These are phyloP conservation scores for Neopestalotiopsis rosae DNA, from an alignment of 2,329 filamentous ascomycete genomes.

Conservation along the genomic window DNA sequence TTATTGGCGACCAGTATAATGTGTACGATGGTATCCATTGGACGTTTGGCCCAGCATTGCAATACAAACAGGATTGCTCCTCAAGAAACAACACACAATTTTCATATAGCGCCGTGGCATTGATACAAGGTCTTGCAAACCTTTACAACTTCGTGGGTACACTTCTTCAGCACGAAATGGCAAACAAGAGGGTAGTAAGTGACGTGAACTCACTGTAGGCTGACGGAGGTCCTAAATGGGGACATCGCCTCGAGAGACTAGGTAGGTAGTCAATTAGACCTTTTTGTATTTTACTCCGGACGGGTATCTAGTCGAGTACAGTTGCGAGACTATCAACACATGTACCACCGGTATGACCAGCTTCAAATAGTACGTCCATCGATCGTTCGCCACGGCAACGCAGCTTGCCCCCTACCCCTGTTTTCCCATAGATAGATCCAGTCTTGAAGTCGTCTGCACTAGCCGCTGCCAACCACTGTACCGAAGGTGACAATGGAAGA, in stretches of 20 bases:
- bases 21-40: conserved; percentile 60
- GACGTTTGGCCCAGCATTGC: not conserved
- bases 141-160: conserved; percentile 59
- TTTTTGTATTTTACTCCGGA: not conserved
- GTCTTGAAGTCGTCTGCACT: conserved; percentile 51
- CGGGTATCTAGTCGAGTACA: conserved; percentile 42
- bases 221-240: conserved; percentile 39
- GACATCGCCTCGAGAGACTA: conserved; percentile 52
- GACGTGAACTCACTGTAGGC: conserved; percentile 39
- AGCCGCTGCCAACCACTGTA: conserved; percentile 56
- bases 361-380: conserved; percentile 62
- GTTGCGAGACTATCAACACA: conserved; percentile 55
- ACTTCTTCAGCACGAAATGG: not conserved
- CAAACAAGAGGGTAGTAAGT: conserved; percentile 22
- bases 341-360: conserved; percentile 65
- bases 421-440: conserved; percentile 46
- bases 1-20: conserved; percentile 61
- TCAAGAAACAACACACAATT: conserved; percentile 54
- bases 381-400: conserved; percentile 55
- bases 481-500: conserved; percentile 44
- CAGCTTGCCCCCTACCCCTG: conserved; percentile 61
- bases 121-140: conserved; percentile 59
- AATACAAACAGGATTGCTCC: not conserved
- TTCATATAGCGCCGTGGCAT: conserved; percentile 60
- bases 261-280: conserved; percentile 41